A percentile compares a stretch with the other conserved stretches of the same genome.
phyloP scores from a whole-genome alignment of 129 eudicot genomes.

The Pulicaria dysenterica region DNA sequence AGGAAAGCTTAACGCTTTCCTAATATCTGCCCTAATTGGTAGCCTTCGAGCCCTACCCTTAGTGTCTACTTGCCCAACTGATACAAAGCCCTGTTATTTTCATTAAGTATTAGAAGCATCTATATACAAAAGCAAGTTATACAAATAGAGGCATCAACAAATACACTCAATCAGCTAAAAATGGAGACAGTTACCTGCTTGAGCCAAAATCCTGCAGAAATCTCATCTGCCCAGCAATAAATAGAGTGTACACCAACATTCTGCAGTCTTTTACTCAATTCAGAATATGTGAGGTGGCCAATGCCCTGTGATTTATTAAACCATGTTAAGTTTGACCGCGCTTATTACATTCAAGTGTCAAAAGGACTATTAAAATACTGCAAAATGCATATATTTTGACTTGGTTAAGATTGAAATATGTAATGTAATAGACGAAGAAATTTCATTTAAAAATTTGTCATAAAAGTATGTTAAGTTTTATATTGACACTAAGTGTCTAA shows the following conservation, averaged over 20 bases:
- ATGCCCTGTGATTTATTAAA: constrained; percentile 54
- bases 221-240: constrained; percentile 88
- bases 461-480: too few species aligned
- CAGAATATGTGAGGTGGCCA: constrained; percentile 64
- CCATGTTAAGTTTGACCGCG: background rate
- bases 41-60: constrained; percentile 81
- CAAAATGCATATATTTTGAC: constrained; percentile 10
- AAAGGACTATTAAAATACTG: background rate
- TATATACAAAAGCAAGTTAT: constrained; percentile 19
- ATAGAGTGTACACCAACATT: constrained; percentile 72
- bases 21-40: constrained; percentile 73
- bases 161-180: constrained; percentile 17
- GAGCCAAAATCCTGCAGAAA: constrained; percentile 90
- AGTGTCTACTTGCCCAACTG: constrained; percentile 76
- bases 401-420: background rate
- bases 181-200: constrained; percentile 57
- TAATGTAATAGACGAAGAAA: background rate
- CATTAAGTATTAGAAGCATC: background rate
- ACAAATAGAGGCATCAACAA: background rate
- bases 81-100: constrained; percentile 67
- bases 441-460: background rate
- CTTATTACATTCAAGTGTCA: background rate
- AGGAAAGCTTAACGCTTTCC: constrained; percentile 85
- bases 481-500: background rate
- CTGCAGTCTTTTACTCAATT: constrained; percentile 72